These are phyloP conservation scores for Ophiostoma perfectum DNA, from an alignment of 2,329 filamentous ascomycete species.

Conservation along the genomic window DNA sequence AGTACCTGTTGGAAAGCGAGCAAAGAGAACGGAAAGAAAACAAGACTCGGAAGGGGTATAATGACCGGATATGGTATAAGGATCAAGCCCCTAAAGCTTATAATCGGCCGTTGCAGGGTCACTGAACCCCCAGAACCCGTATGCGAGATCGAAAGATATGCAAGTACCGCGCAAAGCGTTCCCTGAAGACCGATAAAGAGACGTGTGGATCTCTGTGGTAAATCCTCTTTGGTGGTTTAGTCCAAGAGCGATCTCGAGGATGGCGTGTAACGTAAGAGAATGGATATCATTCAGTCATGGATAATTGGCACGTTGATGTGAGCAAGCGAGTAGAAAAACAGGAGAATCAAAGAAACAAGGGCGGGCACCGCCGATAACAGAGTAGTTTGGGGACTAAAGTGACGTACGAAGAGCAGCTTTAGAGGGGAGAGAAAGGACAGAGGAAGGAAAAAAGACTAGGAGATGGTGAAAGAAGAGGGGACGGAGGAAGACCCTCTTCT, in stretches of 20 bases:
- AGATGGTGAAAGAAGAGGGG: background rate
- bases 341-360: background rate
- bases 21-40: background rate
- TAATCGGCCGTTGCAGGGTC: conserved; percentile 5
- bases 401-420: background rate
- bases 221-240: background rate
- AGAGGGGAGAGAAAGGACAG: background rate
- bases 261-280: conserved; percentile 11
- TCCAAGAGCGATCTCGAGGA: background rate
- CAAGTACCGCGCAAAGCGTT: conserved; percentile 9
- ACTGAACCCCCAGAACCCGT: background rate
- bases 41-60: background rate
- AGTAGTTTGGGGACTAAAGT: background rate
- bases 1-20: background rate
- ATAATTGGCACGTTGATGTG: background rate
- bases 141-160: conserved; percentile 10
- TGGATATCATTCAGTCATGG: conserved; percentile 14
- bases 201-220: background rate
- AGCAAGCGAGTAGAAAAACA: conserved; percentile 6
- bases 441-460: conserved; percentile 1
- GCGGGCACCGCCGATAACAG: conserved; percentile 9
- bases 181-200: background rate
- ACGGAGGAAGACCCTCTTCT: background rate
- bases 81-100: conserved; percentile 8
- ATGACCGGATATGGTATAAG: background rate